Evolutionary conservation across 2,329 filamentous ascomycete genomes (phyloP).

Genomic region (Stenocarpella maydis): DNA sequence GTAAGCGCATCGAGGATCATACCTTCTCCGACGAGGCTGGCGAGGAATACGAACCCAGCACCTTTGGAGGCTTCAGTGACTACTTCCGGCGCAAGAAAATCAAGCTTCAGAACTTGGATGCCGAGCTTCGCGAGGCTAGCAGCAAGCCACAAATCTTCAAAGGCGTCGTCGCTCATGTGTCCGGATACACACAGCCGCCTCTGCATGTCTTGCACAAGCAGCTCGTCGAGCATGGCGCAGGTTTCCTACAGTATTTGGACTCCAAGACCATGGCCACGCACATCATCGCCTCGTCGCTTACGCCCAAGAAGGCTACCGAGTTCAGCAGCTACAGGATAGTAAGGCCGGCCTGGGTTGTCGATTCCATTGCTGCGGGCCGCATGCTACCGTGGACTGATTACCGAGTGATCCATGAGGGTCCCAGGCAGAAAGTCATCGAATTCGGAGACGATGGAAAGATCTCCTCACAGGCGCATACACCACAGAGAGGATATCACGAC

Average conservation of each 20-base stretch:
- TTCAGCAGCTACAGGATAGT: slow-evolving; percentile 90
- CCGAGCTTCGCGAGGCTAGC: slow-evolving; percentile 75
- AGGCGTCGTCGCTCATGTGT: slow-evolving; percentile 89
- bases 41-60: slow-evolving; percentile 88
- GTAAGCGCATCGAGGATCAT: slow-evolving; percentile 70
- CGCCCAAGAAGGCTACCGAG: slow-evolving; percentile 91
- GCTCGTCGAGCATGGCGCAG: slow-evolving; percentile 92
- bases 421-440: slow-evolving; percentile 78
- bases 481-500: slow-evolving; percentile 74
- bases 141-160: slow-evolving; percentile 88
- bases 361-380: slow-evolving; percentile 83
- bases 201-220: slow-evolving; percentile 80
- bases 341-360: slow-evolving; percentile 92
- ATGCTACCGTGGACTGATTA: slow-evolving; percentile 88
- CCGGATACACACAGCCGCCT: slow-evolving; percentile 94
- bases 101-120: slow-evolving; percentile 94
- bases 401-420: slow-evolving; percentile 83
- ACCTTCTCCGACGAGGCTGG: slow-evolving; percentile 82
- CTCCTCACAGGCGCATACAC: slow-evolving; percentile 70
- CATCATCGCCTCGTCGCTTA: slow-evolving; percentile 89
- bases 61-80: slow-evolving; percentile 88
- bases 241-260: slow-evolving; percentile 93
- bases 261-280: slow-evolving; percentile 95
- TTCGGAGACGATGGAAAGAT: slow-evolving; percentile 66
- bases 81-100: slow-evolving; percentile 97